Base-by-base conservation (phyloP, 768 basidiomycete genomes). In the Phaeotremella fagi region DNA sequence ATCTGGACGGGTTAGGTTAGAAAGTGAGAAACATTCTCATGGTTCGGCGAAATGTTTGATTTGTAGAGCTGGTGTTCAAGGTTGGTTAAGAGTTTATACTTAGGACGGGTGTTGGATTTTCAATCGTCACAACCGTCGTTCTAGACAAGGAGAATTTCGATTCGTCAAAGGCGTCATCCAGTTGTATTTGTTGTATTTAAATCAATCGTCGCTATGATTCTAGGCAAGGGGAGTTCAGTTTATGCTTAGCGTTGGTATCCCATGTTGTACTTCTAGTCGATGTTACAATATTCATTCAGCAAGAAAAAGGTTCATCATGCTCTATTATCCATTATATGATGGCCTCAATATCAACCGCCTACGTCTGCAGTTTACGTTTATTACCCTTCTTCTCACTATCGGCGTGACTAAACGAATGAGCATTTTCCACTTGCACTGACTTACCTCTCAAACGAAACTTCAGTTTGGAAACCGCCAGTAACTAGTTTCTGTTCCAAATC, bases 391-490 rank as follows among this genome's bases (percentile, higher is more conserved):
- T 57, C 50, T 64, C 63, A 16, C 48, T 52, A 38, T 62, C 63
- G 1, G 90, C 90, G 79, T 94, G 90, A n/a, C n/a, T n/a, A n/a
- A n/a, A n/a, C n/a, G n/a, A n/a, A n/a, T n/a, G n/a, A n/a, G n/a
- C n/a, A n/a, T n/a, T n/a, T n/a, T n/a, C n/a, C n/a, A n/a, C n/a
- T n/a, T n/a, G n/a, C n/a, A n/a, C n/a, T n/a, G n/a, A n/a, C n/a
- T n/a, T n/a, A n/a, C 67, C 87, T 89, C 75, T 88, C 75, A 73
- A 91, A 97, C 77, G 92, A 88, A 27, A 95, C 89, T 77, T 97
- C 91, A 4, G 90, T 92, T 59, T 90, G 86, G 72, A 92, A 80
- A n/a, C 90, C 85, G 22, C 88, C 87, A 41, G 81, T 82, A 18
- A 62, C 55, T 48, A 92, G 77, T 76, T 83, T 85, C 72, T 83